Evolutionary conservation across 345 rosid genomes (phyloP).

Genomic region (Lagerstroemia speciosa): DNA sequence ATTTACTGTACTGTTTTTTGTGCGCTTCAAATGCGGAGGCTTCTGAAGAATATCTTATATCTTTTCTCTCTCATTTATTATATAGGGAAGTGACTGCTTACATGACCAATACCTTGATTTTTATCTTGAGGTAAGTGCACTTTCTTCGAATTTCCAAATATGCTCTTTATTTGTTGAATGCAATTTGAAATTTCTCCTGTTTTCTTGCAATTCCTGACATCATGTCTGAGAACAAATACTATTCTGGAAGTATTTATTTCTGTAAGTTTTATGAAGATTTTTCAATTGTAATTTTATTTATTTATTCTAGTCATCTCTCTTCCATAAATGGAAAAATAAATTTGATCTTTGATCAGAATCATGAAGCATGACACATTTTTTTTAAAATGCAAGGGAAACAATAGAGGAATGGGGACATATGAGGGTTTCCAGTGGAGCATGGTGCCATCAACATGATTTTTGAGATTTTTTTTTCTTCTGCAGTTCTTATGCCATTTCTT

Average conservation of each 20-base stretch:
- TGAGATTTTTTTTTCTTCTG: background rate
- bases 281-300: no score
- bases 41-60: no score
- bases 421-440: no score
- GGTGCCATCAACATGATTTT: no score
- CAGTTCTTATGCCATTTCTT: background rate
- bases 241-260: background rate
- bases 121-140: constrained; percentile 67
- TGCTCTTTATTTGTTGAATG: background rate
- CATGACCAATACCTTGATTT: constrained; percentile 88
- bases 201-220: background rate
- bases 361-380: background rate
- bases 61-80: background rate
- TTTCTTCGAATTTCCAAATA: background rate
- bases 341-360: background rate
- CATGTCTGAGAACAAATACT: background rate
- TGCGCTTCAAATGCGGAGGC: no score
- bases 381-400: no score
- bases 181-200: background rate
- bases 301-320: background rate
- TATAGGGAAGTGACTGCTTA: constrained; percentile 94
- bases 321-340: background rate
- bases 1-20: no score
- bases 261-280: background rate
- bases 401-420: background rate